Evolutionary conservation across 805 yeast species (phyloP).

Genomic region (Crinitomyces ghanaensis): DNA sequence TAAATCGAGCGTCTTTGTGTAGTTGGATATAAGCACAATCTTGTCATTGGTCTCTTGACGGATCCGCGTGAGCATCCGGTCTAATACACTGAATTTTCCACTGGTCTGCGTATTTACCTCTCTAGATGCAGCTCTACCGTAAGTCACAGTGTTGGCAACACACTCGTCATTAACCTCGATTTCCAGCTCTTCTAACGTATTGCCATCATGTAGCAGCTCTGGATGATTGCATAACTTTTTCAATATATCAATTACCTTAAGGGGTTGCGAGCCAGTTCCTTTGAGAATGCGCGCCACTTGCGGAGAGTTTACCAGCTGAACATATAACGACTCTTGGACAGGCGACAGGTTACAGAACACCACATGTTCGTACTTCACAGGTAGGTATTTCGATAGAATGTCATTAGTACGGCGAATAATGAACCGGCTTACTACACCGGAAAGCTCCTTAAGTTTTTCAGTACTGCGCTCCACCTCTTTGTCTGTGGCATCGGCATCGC

Average conservation of each 20-base stretch:
- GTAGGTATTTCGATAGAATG: conserved; percentile 82
- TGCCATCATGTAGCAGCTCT: conserved; percentile 62
- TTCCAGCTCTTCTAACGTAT: no score
- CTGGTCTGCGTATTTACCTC: conserved; percentile 73
- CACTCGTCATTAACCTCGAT: conserved; percentile 60
- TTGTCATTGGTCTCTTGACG: conserved; percentile 80
- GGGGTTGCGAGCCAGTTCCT: conserved; percentile 56
- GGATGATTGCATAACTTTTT: conserved; percentile 95
- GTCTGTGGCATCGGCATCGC: conserved; percentile 86
- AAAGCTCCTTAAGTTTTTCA: conserved; percentile 53
- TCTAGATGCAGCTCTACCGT: conserved; percentile 42
- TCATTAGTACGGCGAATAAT: conserved; percentile 94
- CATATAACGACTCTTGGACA: conserved; percentile 60
- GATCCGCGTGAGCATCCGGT: conserved; percentile 71
- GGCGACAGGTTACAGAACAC: conserved; percentile 80
- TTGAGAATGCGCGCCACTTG: conserved; percentile 56
- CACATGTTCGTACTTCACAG: conserved; percentile 93
- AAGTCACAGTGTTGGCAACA: conserved; percentile 30
- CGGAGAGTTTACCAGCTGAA: conserved; percentile 66
- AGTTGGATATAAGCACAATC: conserved; percentile 87
- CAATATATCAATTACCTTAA: conserved; percentile 78
- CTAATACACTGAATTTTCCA: conserved; percentile 77
- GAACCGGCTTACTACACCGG: conserved; percentile 70
- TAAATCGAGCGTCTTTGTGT: conserved; percentile 86
- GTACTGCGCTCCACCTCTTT: conserved; percentile 62